Percentiles rank a stretch among this genome's conserved stretches.
Evolutionary conservation across 2,329 filamentous ascomycete species (phyloP).

Genomic region (Epichloe sibirici): DNA sequence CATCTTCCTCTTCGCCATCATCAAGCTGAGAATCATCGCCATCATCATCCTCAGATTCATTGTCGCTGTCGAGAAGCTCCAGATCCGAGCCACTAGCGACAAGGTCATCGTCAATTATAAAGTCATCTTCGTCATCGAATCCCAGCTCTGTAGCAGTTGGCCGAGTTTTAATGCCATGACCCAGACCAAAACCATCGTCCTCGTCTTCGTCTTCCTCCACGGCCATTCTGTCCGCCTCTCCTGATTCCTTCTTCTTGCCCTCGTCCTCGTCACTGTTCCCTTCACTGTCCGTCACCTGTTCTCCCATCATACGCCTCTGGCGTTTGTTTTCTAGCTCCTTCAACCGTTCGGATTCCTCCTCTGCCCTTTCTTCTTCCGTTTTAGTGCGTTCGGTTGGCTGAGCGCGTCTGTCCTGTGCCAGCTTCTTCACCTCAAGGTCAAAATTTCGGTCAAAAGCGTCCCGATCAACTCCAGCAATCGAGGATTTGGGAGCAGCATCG

Average conservation of each 20-base stretch:
- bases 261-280: slow-evolving; percentile 33
- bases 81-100: slow-evolving; percentile 68
- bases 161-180: slow-evolving; percentile 43
- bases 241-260: slow-evolving; percentile 23
- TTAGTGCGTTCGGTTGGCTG: slow-evolving; percentile 80
- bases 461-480: slow-evolving; percentile 45
- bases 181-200: slow-evolving; percentile 45
- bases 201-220: slow-evolving; percentile 29
- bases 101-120: slow-evolving; percentile 78
- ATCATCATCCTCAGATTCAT: slow-evolving; percentile 37
- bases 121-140: slow-evolving; percentile 90
- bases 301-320: slow-evolving; percentile 75
- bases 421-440: slow-evolving; percentile 67
- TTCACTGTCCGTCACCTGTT: slow-evolving; percentile 56
- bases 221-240: slow-evolving; percentile 22
- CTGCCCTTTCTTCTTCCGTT: slow-evolving; percentile 74
- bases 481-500: slow-evolving; percentile 13
- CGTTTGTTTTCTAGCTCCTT: slow-evolving; percentile 75
- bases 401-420: slow-evolving; percentile 75
- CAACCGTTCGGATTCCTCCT: slow-evolving; percentile 64
- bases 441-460: slow-evolving; percentile 73
- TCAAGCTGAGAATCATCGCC: slow-evolving; percentile 22
- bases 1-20: slow-evolving; percentile 43
- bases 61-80: slow-evolving; percentile 43
- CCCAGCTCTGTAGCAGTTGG: slow-evolving; percentile 51